Evolutionary conservation across 192 early-diverging fungal species (phyloP).

Genomic region (Pecoramyces ruminantium): DNA sequence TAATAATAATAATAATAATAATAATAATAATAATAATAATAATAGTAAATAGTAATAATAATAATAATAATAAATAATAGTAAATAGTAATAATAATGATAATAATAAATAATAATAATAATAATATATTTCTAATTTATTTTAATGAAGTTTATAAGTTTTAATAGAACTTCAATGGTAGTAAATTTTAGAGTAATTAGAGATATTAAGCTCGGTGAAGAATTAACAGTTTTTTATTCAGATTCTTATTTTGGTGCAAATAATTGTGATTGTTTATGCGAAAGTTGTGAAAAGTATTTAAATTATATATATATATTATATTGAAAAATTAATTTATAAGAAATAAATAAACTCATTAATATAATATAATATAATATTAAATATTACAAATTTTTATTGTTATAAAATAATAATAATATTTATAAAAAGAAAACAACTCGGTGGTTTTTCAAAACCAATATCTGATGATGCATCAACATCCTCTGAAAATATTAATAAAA

Average conservation of each 20-base stretch:
- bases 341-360: too few relatives aligned
- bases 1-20: too few relatives aligned
- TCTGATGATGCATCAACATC: background rate
- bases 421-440: background rate
- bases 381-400: too few relatives aligned
- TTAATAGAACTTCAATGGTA: background rate
- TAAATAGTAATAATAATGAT: too few relatives aligned
- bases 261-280: slow-evolving; percentile 55
- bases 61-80: too few relatives aligned
- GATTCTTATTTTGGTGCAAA: slow-evolving; percentile 45
- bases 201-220: slow-evolving; percentile 46
- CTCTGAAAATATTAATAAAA: background rate
- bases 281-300: slow-evolving; percentile 48
- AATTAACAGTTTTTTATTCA: slow-evolving; percentile 51
- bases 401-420: too few relatives aligned
- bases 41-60: too few relatives aligned
- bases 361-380: too few relatives aligned
- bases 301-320: too few relatives aligned
- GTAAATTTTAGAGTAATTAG: slow-evolving; percentile 44
- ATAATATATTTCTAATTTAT: background rate
- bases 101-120: too few relatives aligned
- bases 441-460: background rate
- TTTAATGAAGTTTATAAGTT: background rate
- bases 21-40: too few relatives aligned
- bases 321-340: too few relatives aligned